phyloP scores from a whole-genome alignment of 73 alveolate species.

The Paramecium tetraurelia region DNA sequence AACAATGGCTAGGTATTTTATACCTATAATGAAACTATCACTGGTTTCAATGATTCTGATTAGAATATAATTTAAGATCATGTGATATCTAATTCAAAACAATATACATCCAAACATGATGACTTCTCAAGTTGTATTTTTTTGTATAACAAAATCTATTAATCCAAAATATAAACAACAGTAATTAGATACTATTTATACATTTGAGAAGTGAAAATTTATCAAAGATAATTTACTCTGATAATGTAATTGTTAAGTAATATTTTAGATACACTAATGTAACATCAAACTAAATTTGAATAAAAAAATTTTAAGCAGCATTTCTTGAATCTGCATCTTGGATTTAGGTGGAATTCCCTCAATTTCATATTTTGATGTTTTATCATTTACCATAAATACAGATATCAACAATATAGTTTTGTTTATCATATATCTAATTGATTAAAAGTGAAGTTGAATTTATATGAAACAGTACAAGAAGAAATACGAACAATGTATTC shows the following conservation, averaged over 20 bases:
- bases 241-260: too few relatives aligned
- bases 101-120: too few relatives aligned
- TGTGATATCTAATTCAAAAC: neutral
- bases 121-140: neutral
- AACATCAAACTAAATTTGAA: neutral
- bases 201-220: neutral
- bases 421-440: too few relatives aligned
- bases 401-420: too few relatives aligned
- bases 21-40: neutral
- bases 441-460: neutral
- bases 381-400: neutral
- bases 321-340: neutral
- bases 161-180: too few relatives aligned
- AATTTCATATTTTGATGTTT: neutral
- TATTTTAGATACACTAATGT: too few relatives aligned
- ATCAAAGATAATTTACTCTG: neutral
- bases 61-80: neutral
- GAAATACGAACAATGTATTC: neutral
- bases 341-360: neutral
- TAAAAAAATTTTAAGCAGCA: neutral
- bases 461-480: neutral
- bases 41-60: neutral
- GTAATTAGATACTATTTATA: too few relatives aligned
- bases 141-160: too few relatives aligned
- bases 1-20: neutral